A percentile compares a stretch with the other conserved stretches of the same genome.
Evolutionary conservation across 2,329 filamentous ascomycete genomes (phyloP).

Genomic region (Hymenoscyphus infarciens): DNA sequence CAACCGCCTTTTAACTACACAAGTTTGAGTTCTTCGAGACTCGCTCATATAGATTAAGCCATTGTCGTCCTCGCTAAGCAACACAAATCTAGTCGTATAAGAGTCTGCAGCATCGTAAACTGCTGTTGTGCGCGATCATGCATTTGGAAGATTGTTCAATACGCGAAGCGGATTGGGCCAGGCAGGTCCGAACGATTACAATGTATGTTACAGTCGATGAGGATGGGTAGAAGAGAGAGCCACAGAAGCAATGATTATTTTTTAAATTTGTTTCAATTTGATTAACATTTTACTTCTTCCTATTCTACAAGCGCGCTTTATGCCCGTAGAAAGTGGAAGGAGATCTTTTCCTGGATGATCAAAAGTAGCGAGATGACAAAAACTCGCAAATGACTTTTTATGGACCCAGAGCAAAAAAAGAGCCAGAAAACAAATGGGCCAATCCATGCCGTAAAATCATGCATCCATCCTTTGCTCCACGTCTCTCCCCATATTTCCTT

Average conservation of each 20-base stretch:
- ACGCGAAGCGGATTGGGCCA: no score
- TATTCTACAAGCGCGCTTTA: constrained; percentile 37
- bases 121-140: no score
- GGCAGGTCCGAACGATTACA: no score
- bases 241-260: neutral
- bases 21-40: no score
- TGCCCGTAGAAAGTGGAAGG: constrained; percentile 32
- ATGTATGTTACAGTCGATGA: no score
- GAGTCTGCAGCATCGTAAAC: no score
- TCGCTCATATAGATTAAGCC: no score
- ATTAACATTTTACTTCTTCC: constrained; percentile 32
- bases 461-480: constrained; percentile 30
- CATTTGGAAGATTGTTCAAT: no score
- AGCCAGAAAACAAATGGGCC: constrained; percentile 33
- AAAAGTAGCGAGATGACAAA: constrained; percentile 30
- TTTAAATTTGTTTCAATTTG: constrained; percentile 21
- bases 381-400: constrained; percentile 36
- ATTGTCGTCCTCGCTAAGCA: no score
- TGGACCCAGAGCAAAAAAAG: constrained; percentile 28
- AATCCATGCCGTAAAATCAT: constrained; percentile 35
- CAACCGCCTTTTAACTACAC: no score
- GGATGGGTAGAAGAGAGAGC: neutral
- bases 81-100: no score
- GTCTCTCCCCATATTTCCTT: constrained; percentile 15
- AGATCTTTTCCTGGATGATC: constrained; percentile 25